Evolutionary conservation across 2,329 filamentous ascomycete genomes (phyloP), one percentile per base, ranked within the genome.

Genomic region (Aspergillus sergii): DNA sequence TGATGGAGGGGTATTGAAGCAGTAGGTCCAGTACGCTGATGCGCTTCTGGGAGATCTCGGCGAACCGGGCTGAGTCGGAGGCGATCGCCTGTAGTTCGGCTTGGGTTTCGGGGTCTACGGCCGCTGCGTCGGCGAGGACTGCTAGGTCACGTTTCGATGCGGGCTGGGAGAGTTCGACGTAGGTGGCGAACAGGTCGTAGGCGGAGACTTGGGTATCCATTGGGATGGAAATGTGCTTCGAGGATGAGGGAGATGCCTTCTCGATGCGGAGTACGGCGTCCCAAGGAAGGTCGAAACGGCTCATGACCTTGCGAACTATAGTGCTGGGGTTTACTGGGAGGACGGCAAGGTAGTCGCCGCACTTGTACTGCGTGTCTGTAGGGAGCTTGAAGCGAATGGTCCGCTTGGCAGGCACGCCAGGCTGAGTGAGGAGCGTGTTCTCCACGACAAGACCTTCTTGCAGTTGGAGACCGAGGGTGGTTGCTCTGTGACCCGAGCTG

Each of bases 341-440:
- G 3, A 93, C 81, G 0, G 90, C 89, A 0, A 94, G 83, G 73
- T 95, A 94, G 72, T 94, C 91, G 16, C 91, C 92, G 2, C 89
- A 85, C 46, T 85, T 83, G 77, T 94, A 94, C 0, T 83, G 84
- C 81, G 87, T 83, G 58, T 84, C 86, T 0, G 82, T 84, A 0
- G 91, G 91, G 1, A 94, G 82, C 64, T 87, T 85, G 39, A 93
- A 86, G 66, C 88, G 87, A 26, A 92, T 85, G 64, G 89, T 84
- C 28, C 86, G 85, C 80, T 92, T 93, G 43, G 80, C 78, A 0
- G 86, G 80, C 28, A 81, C 82, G 0, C 79, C 82, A 1, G 80
- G 77, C 0, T 83, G 74, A 0, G 84, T 87, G 41, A 91, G 78
- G 0, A 80, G 73, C 53, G 78, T 79, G 46, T 85, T 83, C 10